These are phyloP conservation scores for Plicaturopsis crispa DNA, from an alignment of 768 basidiomycete genomes.

Conservation along the genomic window DNA sequence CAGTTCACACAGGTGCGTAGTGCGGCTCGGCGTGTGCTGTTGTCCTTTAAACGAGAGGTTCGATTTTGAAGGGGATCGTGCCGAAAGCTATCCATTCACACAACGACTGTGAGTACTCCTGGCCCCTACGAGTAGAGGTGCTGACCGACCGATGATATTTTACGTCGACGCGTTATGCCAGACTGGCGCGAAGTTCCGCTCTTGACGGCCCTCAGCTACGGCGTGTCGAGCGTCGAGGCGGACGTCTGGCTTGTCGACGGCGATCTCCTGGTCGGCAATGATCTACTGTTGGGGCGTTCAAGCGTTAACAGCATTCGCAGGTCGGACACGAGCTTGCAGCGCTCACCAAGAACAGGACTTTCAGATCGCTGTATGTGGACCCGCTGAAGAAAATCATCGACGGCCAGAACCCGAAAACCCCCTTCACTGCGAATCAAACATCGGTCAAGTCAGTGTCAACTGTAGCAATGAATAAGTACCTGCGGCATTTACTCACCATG, in stretches of 20 bases:
- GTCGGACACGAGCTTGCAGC: conserved; percentile 41
- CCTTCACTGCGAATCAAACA: conserved; percentile 33
- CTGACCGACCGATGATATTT: neutral
- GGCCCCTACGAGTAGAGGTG: neutral
- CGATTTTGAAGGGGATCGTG: no score
- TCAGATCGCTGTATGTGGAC: conserved; percentile 40
- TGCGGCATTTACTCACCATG: neutral
- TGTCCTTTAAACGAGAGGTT: no score
- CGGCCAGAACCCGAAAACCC: conserved; percentile 31
- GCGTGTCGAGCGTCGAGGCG: conserved; percentile 45
- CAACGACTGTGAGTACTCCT: conserved; percentile 36
- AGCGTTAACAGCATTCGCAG: conserved; percentile 15
- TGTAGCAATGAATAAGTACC: neutral
- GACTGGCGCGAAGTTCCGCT: conserved; percentile 49
- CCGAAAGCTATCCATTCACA: conserved; percentile 46
- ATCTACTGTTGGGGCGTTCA: no score
- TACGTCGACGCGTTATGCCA: conserved; percentile 8
- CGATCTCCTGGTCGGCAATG: conserved; percentile 30
- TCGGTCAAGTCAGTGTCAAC: conserved; percentile 28
- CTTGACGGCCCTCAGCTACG: conserved; percentile 37
- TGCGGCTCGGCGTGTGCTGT: no score
- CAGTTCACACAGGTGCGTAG: conserved; percentile 42
- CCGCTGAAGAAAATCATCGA: conserved; percentile 34
- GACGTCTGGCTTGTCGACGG: conserved; percentile 41
- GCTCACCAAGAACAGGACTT: conserved; percentile 32